Conservation (phyloP, 1,139 yeast species). For the Geotrichum klebahnii region DNA sequence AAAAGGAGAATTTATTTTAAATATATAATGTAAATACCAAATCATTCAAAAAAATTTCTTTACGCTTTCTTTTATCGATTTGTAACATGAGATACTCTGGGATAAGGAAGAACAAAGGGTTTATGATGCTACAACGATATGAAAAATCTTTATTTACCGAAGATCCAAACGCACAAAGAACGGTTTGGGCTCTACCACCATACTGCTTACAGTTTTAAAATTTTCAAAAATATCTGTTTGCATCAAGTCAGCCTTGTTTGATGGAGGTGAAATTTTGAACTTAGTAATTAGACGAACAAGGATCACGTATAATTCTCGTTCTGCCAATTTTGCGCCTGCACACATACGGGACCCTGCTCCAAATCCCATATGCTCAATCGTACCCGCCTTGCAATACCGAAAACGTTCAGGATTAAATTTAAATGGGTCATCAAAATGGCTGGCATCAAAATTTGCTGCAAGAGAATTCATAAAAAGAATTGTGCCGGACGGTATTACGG, state of each 20-base stretch:
- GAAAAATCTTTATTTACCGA: conserved; percentile 34
- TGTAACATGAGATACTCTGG: too few relatives aligned
- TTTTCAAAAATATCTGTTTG: conserved; percentile 48
- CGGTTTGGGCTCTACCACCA: conserved; percentile 56
- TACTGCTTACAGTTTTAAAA: conserved; percentile 50
- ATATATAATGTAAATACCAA: too few relatives aligned
- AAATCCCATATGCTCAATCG: conserved; percentile 50
- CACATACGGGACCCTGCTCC: conserved; percentile 72
- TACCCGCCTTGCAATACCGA: conserved; percentile 38
- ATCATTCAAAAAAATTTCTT: too few relatives aligned
- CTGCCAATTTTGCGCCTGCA: conserved; percentile 60
- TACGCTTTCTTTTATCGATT: too few relatives aligned
- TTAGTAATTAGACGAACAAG: conserved; percentile 42
- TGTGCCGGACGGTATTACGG: conserved; percentile 53
- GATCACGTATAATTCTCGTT: conserved; percentile 55
- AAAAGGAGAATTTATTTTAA: too few relatives aligned
- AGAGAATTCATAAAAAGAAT: conserved; percentile 61
- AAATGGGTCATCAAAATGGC: conserved; percentile 46
- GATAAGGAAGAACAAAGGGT: too few relatives aligned
- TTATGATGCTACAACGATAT: too few relatives aligned
- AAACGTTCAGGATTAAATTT: conserved; percentile 58
- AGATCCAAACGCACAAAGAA: conserved; percentile 42
- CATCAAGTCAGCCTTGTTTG: conserved; percentile 38
- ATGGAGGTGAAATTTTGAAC: conserved; percentile 46
- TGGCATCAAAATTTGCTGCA: conserved; percentile 64